phyloP scores from a whole-genome alignment of 2,329 filamentous ascomycete species.

The Xylariaceae sp. region DNA sequence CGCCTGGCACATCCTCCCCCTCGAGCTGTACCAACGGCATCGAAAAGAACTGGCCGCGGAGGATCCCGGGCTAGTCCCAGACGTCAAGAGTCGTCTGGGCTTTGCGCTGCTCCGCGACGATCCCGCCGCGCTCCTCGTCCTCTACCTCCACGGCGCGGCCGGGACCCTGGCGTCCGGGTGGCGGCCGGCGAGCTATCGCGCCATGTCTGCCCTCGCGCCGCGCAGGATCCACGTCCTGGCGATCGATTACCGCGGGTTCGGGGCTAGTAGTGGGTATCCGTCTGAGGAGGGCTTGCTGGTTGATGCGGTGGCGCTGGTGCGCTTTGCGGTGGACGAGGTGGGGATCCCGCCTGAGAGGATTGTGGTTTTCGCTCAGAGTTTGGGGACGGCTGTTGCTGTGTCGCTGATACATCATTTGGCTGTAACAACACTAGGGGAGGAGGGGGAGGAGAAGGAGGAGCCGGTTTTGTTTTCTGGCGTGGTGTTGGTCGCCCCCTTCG shows the following conservation, averaged over 20 bases:
- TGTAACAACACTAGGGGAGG: too few relatives aligned
- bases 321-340: conserved; percentile 61
- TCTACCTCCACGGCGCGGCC: conserved; percentile 62
- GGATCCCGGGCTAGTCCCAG: conserved; percentile 42
- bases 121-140: conserved; percentile 51
- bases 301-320: conserved; percentile 59
- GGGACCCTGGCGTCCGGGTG: conserved; percentile 64
- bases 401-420: conserved; percentile 43
- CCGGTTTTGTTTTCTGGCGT: conserved; percentile 59
- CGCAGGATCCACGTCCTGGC: conserved; percentile 62
- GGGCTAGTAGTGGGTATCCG: conserved; percentile 57
- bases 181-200: conserved; percentile 62
- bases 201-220: conserved; percentile 57
- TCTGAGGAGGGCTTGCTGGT: conserved; percentile 61
- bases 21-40: conserved; percentile 68
- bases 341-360: conserved; percentile 61
- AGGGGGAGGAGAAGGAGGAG: too few relatives aligned
- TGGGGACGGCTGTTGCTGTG: conserved; percentile 57
- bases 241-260: conserved; percentile 69
- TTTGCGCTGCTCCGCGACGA: conserved; percentile 55
- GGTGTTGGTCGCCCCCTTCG: conserved; percentile 64
- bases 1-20: conserved; percentile 78
- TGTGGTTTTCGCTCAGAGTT: conserved; percentile 64
- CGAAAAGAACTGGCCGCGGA: conserved; percentile 55
- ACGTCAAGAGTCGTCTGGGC: conserved; percentile 46